These are phyloP conservation scores for Linum lewisii DNA, from an alignment of 345 rosid species.

Conservation along the genomic window DNA sequence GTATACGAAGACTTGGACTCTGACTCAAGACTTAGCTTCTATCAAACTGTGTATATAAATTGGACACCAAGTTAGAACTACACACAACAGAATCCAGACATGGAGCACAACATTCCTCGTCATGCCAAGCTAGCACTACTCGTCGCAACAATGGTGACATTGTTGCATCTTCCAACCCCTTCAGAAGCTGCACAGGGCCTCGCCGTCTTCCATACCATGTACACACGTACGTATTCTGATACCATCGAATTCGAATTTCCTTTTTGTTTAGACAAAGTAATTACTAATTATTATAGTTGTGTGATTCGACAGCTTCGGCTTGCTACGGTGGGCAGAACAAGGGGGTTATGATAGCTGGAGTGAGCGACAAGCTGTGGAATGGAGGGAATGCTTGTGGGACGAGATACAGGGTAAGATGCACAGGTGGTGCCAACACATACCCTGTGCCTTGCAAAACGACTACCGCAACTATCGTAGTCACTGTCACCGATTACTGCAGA, in stretches of 20 bases:
- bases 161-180: neutral
- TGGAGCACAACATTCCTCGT: neutral
- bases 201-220: neutral
- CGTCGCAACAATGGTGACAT: neutral
- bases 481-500: constrained; percentile 33
- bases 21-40: too few relatives aligned
- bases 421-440: constrained; percentile 20
- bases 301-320: neutral
- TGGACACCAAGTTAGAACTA: too few relatives aligned
- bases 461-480: constrained; percentile 21
- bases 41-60: too few relatives aligned
- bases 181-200: neutral
- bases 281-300: too few relatives aligned
- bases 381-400: constrained; percentile 3
- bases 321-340: neutral
- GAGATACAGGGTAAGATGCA: neutral
- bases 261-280: too few relatives aligned
- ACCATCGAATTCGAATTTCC: too few relatives aligned
- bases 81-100: neutral
- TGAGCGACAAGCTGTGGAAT: neutral
- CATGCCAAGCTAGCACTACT: neutral
- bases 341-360: constrained; percentile 18
- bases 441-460: constrained; percentile 37
- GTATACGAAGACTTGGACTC: too few relatives aligned
- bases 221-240: neutral